Conservation (phyloP, 2,329 filamentous ascomycete species). For the Pseudogymnoascus sp. region DNA sequence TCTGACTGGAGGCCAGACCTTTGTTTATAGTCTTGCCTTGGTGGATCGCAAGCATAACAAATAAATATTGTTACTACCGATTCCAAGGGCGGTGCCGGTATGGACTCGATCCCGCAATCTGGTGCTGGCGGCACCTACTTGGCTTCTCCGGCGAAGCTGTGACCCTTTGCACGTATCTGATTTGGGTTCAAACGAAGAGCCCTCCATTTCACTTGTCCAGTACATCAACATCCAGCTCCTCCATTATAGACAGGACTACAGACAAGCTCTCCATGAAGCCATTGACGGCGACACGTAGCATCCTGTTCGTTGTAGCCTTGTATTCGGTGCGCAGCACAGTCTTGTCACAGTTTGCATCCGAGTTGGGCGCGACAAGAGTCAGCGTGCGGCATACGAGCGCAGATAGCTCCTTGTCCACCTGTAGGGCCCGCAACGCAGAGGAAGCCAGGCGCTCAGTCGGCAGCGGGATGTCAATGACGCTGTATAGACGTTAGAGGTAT, state of each 20-base stretch:
- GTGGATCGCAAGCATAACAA: neutral
- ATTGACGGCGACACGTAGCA: constrained; percentile 93
- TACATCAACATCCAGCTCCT: constrained; percentile 80
- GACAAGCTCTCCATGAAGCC: constrained; percentile 88
- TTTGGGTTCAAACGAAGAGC: neutral
- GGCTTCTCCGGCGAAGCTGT: neutral
- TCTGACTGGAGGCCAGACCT: neutral
- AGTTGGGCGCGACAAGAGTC: constrained; percentile 38
- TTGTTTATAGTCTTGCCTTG: neutral
- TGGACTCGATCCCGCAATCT: neutral
- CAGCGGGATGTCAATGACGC: constrained; percentile 49
- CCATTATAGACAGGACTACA: constrained; percentile 82
- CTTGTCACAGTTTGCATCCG: constrained; percentile 27
- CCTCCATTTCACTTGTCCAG: constrained; percentile 35
- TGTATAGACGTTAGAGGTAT: constrained; percentile 11
- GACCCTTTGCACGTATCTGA: neutral
- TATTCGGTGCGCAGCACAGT: constrained; percentile 67
- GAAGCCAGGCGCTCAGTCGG: constrained; percentile 70
- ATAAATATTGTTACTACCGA: neutral
- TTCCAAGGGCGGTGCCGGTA: neutral
- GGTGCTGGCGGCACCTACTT: neutral
- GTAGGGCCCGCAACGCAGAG: constrained; percentile 65
- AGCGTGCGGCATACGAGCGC: constrained; percentile 70
- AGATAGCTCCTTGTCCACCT: constrained; percentile 85
- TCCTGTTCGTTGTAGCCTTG: constrained; percentile 83